Base-by-base conservation (phyloP, 345 rosid genomes). In the Hirschfeldia incana region DNA sequence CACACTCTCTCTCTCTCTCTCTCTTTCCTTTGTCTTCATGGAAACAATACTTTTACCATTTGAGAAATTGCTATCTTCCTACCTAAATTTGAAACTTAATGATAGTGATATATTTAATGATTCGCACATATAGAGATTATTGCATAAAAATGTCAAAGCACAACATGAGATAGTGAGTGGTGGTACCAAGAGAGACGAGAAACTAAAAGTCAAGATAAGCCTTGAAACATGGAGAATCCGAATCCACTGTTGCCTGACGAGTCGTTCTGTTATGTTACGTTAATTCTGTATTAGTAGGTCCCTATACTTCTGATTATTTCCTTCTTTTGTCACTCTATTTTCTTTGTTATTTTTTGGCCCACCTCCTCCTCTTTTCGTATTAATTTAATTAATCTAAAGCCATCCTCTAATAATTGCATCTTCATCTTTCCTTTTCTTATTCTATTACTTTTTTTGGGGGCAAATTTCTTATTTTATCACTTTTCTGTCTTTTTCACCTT, bases 321-420 rank as follows among this genome's bases (percentile, higher is more conserved):
- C 6, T 16, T 46, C 4, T 11, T 46, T 55, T 3, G 5, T 1
- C 72, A 1, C 9, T 57, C 37, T 55, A 1, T 55, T 65, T 65
- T 8, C 16, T 8, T 71, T 34, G 4, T 53, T 0, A 0, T 4
- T 7, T 51, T 55, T 57, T 44, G 68, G 5, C 33, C 72, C 67
- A 63, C 9, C 34, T 37, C 10, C 2, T 37, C 7, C 49, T 42
- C 49, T 13, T 61, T 69, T 34, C 17, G 27, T 60, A 44, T 42
- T 68, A 30, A 27, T 51, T 36, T 77, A 70, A 63, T 36, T 77
- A 70, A 63, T 63, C 27, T 6, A 77, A 70, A 5, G 15, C 16
- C 36, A 21, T 78, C 72, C 61, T 65, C 77, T 66, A 72, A 78
- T 78, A 5, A 72, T 72, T 55, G 55, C 77, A 37, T 34, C 37